Percentiles rank a stretch among this genome's conserved stretches.
Evolutionary conservation across 2,329 filamentous ascomycete species (phyloP).

Genomic region (Claviceps africana): DNA sequence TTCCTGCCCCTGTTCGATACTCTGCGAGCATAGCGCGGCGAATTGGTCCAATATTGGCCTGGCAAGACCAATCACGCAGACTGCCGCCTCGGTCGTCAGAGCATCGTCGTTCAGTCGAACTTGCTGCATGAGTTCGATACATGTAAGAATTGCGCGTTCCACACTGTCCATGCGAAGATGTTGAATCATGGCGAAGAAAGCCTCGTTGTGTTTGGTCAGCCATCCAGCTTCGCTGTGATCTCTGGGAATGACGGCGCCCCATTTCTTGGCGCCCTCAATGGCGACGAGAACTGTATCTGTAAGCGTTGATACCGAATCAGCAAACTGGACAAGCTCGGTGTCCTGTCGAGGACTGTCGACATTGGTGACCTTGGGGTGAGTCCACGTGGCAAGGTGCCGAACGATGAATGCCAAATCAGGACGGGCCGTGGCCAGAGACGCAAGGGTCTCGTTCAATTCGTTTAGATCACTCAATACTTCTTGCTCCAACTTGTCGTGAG

Average conservation of each 20-base stretch:
- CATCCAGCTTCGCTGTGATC: slow-evolving; percentile 24
- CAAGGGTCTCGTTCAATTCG: slow-evolving; percentile 27
- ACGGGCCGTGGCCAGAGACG: slow-evolving; percentile 22
- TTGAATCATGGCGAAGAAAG: slow-evolving; percentile 37
- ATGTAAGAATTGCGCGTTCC: slow-evolving; percentile 23
- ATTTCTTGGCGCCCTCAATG: slow-evolving; percentile 55
- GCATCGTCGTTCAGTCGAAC: slow-evolving; percentile 17
- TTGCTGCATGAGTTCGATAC: slow-evolving; percentile 22
- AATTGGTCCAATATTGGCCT: slow-evolving; percentile 67
- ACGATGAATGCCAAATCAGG: slow-evolving; percentile 52
- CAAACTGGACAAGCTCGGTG: slow-evolving; percentile 30
- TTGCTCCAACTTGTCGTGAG: slow-evolving; percentile 18
- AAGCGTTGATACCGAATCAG: slow-evolving; percentile 45
- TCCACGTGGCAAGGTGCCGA: slow-evolving; percentile 53
- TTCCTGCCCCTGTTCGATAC: slow-evolving; percentile 42
- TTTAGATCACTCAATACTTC: slow-evolving; percentile 24
- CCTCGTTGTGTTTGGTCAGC: slow-evolving; percentile 31
- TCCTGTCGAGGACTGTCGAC: slow-evolving; percentile 5
- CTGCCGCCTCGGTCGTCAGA: slow-evolving; percentile 15
- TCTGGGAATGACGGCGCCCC: slow-evolving; percentile 26
- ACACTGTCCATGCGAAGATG: slow-evolving; percentile 47
- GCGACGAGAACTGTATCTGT: slow-evolving; percentile 67
- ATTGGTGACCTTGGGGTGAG: slow-evolving; percentile 20
- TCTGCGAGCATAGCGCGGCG: slow-evolving; percentile 41
- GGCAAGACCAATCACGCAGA: slow-evolving; percentile 19